Percentiles rank a stretch among this genome's conserved stretches.
These are phyloP conservation scores for Pinus taeda DNA, from an alignment of 75 land plant species.

Conservation along the genomic window DNA sequence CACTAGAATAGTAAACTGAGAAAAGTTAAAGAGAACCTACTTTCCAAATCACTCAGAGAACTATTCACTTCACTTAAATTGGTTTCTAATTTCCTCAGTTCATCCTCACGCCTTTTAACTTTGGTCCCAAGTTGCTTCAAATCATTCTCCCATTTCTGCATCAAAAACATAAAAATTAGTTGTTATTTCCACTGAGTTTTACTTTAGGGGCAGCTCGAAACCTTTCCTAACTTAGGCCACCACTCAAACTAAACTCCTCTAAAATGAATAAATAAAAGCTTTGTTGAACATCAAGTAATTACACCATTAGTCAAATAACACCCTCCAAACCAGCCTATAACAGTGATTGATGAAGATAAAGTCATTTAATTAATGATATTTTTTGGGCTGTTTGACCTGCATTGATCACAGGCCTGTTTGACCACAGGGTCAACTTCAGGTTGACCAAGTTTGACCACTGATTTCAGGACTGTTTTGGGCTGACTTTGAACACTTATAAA, in stretches of 20 bases:
- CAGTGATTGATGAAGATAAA: too few relatives aligned
- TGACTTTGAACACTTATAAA: too few relatives aligned
- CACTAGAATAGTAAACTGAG: neutral
- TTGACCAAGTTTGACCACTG: too few relatives aligned
- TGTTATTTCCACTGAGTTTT: neutral
- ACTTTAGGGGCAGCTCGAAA: neutral
- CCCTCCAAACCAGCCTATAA: too few relatives aligned
- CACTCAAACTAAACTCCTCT: neutral
- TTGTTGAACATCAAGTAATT: too few relatives aligned
- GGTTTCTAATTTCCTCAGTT: neutral
- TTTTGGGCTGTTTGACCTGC: too few relatives aligned
- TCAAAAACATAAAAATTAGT: neutral
- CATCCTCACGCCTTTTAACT: neutral
- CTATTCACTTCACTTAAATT: neutral
- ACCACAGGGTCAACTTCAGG: too few relatives aligned
- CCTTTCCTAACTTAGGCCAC: neutral
- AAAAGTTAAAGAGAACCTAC: neutral
- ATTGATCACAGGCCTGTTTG: too few relatives aligned
- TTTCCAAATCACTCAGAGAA: neutral
- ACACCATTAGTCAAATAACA: too few relatives aligned
- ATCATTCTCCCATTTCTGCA: slow-evolving; percentile 10
- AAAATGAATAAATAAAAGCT: too few relatives aligned
- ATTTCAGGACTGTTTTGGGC: too few relatives aligned
- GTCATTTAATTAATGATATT: neutral
- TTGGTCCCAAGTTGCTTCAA: neutral